phyloP scores from a whole-genome alignment of 371 early-diverging fungal species.

The Mucor mucedo region DNA sequence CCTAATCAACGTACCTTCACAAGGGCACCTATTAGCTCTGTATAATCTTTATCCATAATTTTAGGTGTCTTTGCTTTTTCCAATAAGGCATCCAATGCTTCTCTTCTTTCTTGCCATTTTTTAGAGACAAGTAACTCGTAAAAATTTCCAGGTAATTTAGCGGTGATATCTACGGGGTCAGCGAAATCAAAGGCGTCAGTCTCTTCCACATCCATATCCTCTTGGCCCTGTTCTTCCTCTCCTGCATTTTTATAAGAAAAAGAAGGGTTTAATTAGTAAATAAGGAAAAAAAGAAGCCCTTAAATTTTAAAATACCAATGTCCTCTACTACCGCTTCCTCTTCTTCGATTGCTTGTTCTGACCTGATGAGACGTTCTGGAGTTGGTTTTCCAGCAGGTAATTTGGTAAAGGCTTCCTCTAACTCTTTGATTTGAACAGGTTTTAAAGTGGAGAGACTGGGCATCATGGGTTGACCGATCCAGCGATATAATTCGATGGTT shows the following conservation, averaged over 20 bases:
- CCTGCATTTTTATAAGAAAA: constrained; percentile 5
- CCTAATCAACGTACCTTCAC: constrained; percentile 66
- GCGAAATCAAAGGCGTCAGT: constrained; percentile 69
- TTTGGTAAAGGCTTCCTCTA: constrained; percentile 82
- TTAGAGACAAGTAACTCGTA: constrained; percentile 76
- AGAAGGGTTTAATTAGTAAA: neutral
- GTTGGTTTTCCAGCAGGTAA: constrained; percentile 70
- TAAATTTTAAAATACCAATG: neutral
- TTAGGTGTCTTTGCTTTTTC: constrained; percentile 75
- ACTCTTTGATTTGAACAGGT: constrained; percentile 89
- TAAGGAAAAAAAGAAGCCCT: neutral
- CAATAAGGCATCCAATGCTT: constrained; percentile 80
- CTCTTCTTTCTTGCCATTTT: constrained; percentile 97
- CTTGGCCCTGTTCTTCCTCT: constrained; percentile 24
- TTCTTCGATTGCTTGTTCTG: constrained; percentile 70
- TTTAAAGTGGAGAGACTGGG: constrained; percentile 74
- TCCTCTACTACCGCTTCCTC: constrained; percentile 51
- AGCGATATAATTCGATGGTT: constrained; percentile 80
- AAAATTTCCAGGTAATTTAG: constrained; percentile 83
- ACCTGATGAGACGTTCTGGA: constrained; percentile 77
- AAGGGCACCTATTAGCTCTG: constrained; percentile 82
- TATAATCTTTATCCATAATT: constrained; percentile 77
- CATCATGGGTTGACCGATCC: constrained; percentile 78
- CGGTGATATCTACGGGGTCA: constrained; percentile 90
- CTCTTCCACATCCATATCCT: constrained; percentile 52